Evolutionary conservation across 2,329 filamentous ascomycete genomes (phyloP).

Genomic region (Leptoxyphium fumago): DNA sequence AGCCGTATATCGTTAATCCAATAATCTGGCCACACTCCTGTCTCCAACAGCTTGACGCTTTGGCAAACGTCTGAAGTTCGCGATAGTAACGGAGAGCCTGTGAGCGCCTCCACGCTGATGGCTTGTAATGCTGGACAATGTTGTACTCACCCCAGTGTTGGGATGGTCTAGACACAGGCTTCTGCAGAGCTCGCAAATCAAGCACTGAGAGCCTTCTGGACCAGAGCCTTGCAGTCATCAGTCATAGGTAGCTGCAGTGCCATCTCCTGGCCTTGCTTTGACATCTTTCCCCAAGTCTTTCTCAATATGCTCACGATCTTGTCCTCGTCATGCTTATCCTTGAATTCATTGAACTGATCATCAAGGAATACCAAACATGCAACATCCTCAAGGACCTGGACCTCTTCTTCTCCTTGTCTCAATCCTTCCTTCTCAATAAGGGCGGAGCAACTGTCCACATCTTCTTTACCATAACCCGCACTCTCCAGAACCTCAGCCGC

Average conservation of each 20-base stretch:
- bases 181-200: constrained; percentile 3
- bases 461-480: constrained; percentile 35
- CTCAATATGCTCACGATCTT: constrained; percentile 58
- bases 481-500: constrained; percentile 39
- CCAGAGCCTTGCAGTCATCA: constrained; percentile 45
- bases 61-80: too few species aligned
- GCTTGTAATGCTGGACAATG: too few species aligned
- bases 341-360: constrained; percentile 72
- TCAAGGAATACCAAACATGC: constrained; percentile 79
- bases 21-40: too few species aligned
- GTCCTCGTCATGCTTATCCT: constrained; percentile 56
- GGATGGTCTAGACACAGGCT: too few species aligned
- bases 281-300: constrained; percentile 70
- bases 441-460: constrained; percentile 48
- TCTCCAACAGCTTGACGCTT: too few species aligned
- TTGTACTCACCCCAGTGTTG: neutral
- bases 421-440: constrained; percentile 69
- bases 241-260: constrained; percentile 53
- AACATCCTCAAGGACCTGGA: constrained; percentile 68
- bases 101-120: too few species aligned
- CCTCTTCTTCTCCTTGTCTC: constrained; percentile 45
- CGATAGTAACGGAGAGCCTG: too few species aligned
- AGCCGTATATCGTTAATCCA: too few species aligned
- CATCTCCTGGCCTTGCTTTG: constrained; percentile 43
- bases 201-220: constrained; percentile 46